A percentile compares a stretch with the other conserved stretches of the same genome.
Conservation (phyloP, 768 basidiomycete genomes). For the Pulveroboletus sp. region DNA sequence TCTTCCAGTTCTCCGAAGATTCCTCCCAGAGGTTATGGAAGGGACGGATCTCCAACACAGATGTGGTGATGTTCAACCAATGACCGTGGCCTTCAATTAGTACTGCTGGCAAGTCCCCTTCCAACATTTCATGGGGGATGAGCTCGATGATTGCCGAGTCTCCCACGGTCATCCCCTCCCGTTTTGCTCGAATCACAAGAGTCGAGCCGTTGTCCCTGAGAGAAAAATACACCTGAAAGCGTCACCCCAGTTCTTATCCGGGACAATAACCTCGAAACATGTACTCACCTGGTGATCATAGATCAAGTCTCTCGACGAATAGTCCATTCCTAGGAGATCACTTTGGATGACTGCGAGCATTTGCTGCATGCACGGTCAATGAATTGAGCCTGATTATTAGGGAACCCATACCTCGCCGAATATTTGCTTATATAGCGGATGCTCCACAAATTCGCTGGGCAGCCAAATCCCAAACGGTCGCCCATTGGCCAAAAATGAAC, state of each 20-base stretch:
- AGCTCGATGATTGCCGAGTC: constrained; percentile 11
- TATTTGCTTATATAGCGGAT: no score
- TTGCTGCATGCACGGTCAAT: no score
- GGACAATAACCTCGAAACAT: no score
- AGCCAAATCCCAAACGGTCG: constrained; percentile 32
- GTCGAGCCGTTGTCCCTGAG: not conserved
- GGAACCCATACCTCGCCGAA: no score
- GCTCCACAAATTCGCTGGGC: constrained; percentile 28
- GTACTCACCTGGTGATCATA: no score
- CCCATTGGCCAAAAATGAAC: constrained; percentile 42
- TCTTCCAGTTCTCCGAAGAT: constrained; percentile 20
- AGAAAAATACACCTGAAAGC: no score
- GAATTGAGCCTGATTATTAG: no score
- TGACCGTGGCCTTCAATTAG: constrained; percentile 2
- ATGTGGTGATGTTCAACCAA: not conserved
- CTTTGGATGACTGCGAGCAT: no score
- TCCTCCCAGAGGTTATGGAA: constrained; percentile 13
- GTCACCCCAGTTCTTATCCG: no score
- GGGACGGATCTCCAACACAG: not conserved
- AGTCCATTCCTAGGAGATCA: no score
- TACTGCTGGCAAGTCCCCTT: constrained; percentile 12
- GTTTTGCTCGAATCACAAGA: constrained; percentile 17
- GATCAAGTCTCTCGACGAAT: no score
- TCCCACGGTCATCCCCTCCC: not conserved
- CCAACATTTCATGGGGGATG: constrained; percentile 18